Conservation (phyloP, 345 rosid species). For the Populus alba region DNA sequence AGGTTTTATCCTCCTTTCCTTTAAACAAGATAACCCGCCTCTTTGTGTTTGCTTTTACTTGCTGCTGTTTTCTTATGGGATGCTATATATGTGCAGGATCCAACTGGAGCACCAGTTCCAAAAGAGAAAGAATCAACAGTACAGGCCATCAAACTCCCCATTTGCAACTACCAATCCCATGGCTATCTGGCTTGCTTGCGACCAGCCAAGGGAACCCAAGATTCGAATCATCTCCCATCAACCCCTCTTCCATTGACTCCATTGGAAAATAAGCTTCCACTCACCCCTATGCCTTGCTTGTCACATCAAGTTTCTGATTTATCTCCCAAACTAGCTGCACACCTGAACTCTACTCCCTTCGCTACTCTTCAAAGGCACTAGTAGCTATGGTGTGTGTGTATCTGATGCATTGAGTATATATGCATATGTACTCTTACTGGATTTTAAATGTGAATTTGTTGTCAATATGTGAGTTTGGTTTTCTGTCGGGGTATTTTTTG, state of each 20-base stretch:
- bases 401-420: conserved; percentile 11
- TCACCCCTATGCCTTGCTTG: conserved; percentile 32
- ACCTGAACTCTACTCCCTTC: conserved; percentile 59
- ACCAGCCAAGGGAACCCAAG: conserved; percentile 34
- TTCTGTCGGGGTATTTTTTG: neutral
- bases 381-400: neutral
- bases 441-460: conserved; percentile 4
- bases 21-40: neutral
- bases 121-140: conserved; percentile 53
- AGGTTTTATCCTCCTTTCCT: neutral
- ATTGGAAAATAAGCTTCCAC: conserved; percentile 53
- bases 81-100: conserved; percentile 44
- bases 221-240: conserved; percentile 27
- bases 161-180: conserved; percentile 35
- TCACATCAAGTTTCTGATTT: conserved; percentile 34
- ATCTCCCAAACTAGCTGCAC: conserved; percentile 45
- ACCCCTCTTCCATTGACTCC: conserved; percentile 55
- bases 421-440: conserved; percentile 10
- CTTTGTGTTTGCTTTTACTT: neutral
- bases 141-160: conserved; percentile 48
- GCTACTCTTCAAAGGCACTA: conserved; percentile 43
- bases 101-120: conserved; percentile 45
- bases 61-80: neutral
- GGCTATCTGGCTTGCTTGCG: conserved; percentile 55
- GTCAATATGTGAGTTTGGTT: neutral